Conservation (phyloP, 495 filamentous ascomycete species). For the Oidiodendron maius region DNA sequence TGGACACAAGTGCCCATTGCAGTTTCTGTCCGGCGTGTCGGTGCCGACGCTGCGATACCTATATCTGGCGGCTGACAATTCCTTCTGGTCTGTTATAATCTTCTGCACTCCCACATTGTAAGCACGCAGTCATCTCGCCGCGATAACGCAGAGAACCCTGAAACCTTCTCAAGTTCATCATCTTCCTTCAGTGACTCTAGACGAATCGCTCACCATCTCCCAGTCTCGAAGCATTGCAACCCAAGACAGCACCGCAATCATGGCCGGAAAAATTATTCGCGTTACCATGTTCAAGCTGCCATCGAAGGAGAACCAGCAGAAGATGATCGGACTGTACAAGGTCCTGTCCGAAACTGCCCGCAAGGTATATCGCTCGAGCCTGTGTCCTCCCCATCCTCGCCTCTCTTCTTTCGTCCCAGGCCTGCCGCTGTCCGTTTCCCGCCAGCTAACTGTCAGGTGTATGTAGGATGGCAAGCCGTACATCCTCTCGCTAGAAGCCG, state of each 20-base stretch:
- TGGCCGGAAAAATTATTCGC: slow-evolving; percentile 6
- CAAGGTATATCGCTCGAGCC: slow-evolving; percentile 2
- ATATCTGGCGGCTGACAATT: too few relatives aligned
- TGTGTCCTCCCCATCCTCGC: not conserved
- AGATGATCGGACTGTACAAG: not conserved
- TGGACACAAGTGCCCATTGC: too few relatives aligned
- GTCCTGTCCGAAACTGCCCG: not conserved
- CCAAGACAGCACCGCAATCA: not conserved
- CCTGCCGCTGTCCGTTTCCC: not conserved
- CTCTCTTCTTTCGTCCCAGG: not conserved
- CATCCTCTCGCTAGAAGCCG: slow-evolving; percentile 11
- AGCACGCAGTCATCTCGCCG: too few relatives aligned
- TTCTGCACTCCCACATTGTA: too few relatives aligned
- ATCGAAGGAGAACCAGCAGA: not conserved
- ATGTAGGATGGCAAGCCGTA: slow-evolving; percentile 13
- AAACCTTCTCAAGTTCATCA: too few relatives aligned
- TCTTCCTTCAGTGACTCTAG: too few relatives aligned
- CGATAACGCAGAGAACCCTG: too few relatives aligned
- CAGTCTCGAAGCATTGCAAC: not conserved
- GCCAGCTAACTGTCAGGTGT: not conserved
- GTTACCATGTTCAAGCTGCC: slow-evolving; percentile 14
- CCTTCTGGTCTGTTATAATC: too few relatives aligned
- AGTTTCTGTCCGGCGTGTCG: too few relatives aligned
- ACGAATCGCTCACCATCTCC: too few relatives aligned
- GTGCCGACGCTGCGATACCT: too few relatives aligned